Base-by-base conservation (phyloP, 208 protist species). In the Histomonas meleagridis region DNA sequence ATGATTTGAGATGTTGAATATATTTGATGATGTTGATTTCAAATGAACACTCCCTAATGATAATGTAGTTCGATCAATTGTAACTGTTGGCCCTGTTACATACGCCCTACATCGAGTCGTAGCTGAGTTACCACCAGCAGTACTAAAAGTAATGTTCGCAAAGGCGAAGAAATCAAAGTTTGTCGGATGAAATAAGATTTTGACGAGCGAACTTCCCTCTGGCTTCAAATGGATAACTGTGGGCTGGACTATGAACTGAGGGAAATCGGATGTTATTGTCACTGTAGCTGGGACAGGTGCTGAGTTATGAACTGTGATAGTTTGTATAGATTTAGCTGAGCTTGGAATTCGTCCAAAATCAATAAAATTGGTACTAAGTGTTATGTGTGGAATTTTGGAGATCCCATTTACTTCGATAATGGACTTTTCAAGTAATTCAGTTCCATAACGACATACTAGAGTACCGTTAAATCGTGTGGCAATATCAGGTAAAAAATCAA, bases 101-200 rank as follows among this genome's bases (percentile, higher is more conserved):
- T 81, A 81, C 23, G 70, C 70, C 1, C n/a, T 35, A 43, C 70
- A 81, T 51, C 70, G 5, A 4, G 51, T 26, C 1, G 10, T 46
- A 14, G 70, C 70, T 32, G 70, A 81, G 43, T 81, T 81, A 1
- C 70, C 70, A 10, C 70, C 70, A 81, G 70, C 70, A 12, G 70
- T 81, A 51, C 16, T n/a, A 51, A 81, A 81, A 10, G 23, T 48
- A 16, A 81, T 81, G 18, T 81, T 81, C n/a, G 70, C 70, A 51
- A 81, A 81, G 32, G 70, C 70, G n/a, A 51, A 81, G 43, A 81
- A 81, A 43, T 81, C 70, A 51, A 81, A 81, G 28, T 81, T 81
- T 51, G 43, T 81, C 21, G 70, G 70, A 51, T 81, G 70, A 51
- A 81, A 81, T n/a, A 9, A 32, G n/a, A 81, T 81, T 81, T 81